Conservation (phyloP, 2,329 filamentous ascomycete genomes). For the Fusarium haematococcum region DNA sequence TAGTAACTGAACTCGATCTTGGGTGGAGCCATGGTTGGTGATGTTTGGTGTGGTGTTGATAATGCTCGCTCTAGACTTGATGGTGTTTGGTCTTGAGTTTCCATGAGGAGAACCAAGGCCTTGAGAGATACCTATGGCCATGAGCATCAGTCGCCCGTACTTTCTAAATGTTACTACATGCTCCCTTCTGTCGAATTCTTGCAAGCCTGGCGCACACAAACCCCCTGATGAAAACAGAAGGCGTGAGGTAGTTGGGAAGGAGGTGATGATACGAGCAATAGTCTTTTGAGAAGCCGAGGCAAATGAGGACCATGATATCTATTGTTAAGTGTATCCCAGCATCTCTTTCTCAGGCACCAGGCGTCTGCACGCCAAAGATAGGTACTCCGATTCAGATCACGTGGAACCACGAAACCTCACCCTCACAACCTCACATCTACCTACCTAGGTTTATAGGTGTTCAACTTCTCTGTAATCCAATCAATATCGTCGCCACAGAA, state of each 20-base stretch:
- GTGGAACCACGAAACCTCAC: background rate
- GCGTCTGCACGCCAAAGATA: background rate
- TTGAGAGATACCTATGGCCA: background rate
- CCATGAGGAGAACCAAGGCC: background rate
- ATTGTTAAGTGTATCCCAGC: background rate
- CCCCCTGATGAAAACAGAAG: background rate
- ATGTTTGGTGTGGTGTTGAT: background rate
- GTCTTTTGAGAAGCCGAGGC: background rate
- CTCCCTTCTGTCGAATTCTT: background rate
- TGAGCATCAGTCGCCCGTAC: fast-evolving
- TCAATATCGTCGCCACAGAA: too few species aligned
- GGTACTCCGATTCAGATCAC: background rate
- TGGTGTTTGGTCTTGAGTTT: background rate
- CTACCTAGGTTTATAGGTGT: too few species aligned
- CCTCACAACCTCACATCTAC: background rate
- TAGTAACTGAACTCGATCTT: background rate
- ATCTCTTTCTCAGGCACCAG: background rate
- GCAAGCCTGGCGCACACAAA: background rate
- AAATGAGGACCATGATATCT: background rate
- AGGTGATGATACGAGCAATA: background rate
- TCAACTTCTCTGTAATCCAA: too few species aligned
- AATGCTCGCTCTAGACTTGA: background rate
- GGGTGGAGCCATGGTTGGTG: background rate
- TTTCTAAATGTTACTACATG: background rate
- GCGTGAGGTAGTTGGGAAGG: background rate